These are phyloP conservation scores for Candida sojae DNA, from an alignment of 1,139 yeast species.

Conservation along the genomic window DNA sequence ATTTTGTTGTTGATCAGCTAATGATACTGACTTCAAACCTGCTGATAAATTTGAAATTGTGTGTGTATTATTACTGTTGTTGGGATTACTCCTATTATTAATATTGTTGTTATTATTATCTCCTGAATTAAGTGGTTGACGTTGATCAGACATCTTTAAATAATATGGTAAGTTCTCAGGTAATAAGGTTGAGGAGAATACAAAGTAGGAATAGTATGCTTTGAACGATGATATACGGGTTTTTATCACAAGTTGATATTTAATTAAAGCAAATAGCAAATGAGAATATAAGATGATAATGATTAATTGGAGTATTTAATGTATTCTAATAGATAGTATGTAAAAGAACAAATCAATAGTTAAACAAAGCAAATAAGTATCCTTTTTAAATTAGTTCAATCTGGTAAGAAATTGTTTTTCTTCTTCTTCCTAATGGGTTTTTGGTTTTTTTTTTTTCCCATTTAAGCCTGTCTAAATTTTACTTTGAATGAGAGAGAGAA, in stretches of 20 bases:
- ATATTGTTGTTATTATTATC: conserved; percentile 3
- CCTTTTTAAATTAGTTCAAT: neutral
- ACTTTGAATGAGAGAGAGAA: neutral
- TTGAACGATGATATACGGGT: neutral
- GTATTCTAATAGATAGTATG: neutral
- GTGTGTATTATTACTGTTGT: conserved; percentile 15
- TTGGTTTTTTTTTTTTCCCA: neutral
- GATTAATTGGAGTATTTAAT: neutral
- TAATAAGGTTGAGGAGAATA: too few relatives aligned
- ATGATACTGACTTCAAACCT: conserved; percentile 48
- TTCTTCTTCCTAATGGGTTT: neutral
- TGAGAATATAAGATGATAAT: neutral
- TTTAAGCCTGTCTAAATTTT: neutral
- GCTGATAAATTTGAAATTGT: conserved; percentile 49
- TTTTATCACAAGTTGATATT: neutral
- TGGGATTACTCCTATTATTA: conserved; percentile 11
- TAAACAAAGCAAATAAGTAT: neutral
- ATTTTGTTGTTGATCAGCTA: conserved; percentile 44
- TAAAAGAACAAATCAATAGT: neutral
- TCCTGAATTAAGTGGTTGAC: conserved; percentile 1
- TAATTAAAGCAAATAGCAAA: neutral
- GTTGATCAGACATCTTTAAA: conserved; percentile 9
- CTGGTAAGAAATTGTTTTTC: neutral
- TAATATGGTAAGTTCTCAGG: too few relatives aligned
- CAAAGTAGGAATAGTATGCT: too few relatives aligned